phyloP scores from a whole-genome alignment of 345 rosid species.

The Triadica sebifera region DNA sequence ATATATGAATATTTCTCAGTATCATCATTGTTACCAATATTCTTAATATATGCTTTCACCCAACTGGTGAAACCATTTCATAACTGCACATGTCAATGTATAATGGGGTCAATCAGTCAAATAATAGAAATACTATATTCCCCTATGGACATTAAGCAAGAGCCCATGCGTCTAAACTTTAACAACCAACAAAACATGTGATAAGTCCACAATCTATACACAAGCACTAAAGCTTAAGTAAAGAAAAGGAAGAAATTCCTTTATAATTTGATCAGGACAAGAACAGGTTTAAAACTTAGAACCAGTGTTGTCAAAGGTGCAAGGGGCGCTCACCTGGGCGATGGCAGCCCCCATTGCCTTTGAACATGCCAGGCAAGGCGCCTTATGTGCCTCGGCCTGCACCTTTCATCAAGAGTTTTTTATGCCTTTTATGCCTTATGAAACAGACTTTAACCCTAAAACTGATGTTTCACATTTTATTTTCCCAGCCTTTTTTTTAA shows the following conservation, averaged over 20 bases:
- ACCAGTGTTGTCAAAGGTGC: too few species aligned
- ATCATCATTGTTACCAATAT: background rate
- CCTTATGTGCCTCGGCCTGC: too few species aligned
- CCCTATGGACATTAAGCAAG: background rate
- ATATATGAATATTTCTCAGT: too few species aligned
- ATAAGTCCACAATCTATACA: background rate
- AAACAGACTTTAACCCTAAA: too few species aligned
- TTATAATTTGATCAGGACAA: background rate
- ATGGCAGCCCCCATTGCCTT: too few species aligned
- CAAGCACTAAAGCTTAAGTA: background rate
- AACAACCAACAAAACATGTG: background rate
- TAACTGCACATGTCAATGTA: background rate
- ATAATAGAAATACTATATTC: background rate
- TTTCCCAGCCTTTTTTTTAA: too few species aligned
- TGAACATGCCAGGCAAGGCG: too few species aligned
- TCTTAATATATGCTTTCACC: background rate
- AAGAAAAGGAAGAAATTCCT: background rate
- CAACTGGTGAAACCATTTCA: background rate
- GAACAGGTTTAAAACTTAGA: background rate
- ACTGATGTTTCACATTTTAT: too few species aligned
- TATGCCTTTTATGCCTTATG: too few species aligned
- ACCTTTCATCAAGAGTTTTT: too few species aligned
- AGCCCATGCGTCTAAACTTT: background rate
- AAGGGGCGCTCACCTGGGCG: too few species aligned
- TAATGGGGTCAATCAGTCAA: background rate